These are phyloP conservation scores for Pythium aristosporum DNA, from an alignment of 352 stramenopile species.

Conservation along the genomic window DNA sequence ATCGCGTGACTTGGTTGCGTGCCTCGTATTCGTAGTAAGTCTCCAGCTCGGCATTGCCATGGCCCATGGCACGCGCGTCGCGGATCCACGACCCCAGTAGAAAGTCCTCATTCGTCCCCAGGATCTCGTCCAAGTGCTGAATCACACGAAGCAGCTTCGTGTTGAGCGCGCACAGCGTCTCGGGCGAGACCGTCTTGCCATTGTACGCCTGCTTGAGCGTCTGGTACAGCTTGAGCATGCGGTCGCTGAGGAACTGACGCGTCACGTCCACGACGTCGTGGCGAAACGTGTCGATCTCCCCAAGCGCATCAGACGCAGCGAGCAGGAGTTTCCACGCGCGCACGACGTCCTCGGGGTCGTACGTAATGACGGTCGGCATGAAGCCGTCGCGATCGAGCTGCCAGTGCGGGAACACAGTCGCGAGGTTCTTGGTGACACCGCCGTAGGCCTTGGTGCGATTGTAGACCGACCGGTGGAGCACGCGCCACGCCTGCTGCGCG, in stretches of 20 bases:
- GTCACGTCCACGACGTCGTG: slow-evolving; percentile 85
- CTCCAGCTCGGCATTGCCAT: slow-evolving; percentile 30
- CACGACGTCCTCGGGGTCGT: slow-evolving; percentile 61
- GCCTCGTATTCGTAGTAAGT: slow-evolving; percentile 81
- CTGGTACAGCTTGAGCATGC: slow-evolving; percentile 58
- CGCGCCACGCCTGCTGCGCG: slow-evolving; percentile 49
- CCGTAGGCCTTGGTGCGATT: slow-evolving; percentile 66
- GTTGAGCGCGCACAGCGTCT: slow-evolving; percentile 42
- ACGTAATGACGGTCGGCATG: slow-evolving; percentile 73
- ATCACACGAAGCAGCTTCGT: slow-evolving; percentile 52
- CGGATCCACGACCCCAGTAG: slow-evolving; percentile 70
- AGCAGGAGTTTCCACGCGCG: slow-evolving; percentile 62
- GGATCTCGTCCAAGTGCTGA: slow-evolving; percentile 54
- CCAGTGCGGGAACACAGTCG: slow-evolving; percentile 70
- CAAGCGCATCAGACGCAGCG: slow-evolving; percentile 38
- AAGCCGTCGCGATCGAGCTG: slow-evolving; percentile 61
- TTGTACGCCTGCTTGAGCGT: slow-evolving; percentile 54
- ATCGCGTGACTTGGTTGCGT: slow-evolving; percentile 80
- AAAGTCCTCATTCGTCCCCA: slow-evolving; percentile 66
- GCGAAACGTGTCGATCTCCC: slow-evolving; percentile 50
- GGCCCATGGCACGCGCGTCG: slow-evolving; percentile 50
- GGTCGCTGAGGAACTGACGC: slow-evolving; percentile 68
- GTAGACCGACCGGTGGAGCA: slow-evolving; percentile 64
- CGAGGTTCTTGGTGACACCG: slow-evolving; percentile 74
- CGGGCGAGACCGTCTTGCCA: slow-evolving; percentile 28